Conservation (phyloP, 176 grass and related monocot genomes). For the Musa itinerans region DNA sequence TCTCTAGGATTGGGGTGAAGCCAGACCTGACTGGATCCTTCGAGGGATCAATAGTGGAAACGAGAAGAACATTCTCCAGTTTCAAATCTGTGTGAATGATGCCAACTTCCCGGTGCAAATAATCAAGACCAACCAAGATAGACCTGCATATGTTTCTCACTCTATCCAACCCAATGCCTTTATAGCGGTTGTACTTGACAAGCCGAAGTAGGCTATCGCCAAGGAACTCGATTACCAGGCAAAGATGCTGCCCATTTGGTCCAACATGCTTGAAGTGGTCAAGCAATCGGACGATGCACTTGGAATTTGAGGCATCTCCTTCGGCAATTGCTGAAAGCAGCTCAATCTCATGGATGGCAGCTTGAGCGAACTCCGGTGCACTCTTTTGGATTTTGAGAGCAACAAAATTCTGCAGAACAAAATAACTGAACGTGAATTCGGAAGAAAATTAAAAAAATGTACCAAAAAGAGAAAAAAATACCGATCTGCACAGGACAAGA, state of each 20-base stretch:
- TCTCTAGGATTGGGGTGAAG: conserved; percentile 71
- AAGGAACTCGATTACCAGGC: conserved; percentile 84
- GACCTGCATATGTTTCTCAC: conserved; percentile 73
- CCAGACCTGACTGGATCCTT: conserved; percentile 73
- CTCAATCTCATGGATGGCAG: conserved; percentile 86
- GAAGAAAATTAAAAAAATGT: not conserved
- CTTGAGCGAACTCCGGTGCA: conserved; percentile 68
- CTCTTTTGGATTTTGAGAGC: conserved; percentile 97
- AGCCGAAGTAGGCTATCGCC: conserved; percentile 89
- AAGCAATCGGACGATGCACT: conserved; percentile 64
- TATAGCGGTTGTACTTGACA: conserved; percentile 82
- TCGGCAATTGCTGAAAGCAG: conserved; percentile 67
- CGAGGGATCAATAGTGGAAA: conserved; percentile 75
- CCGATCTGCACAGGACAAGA: not conserved
- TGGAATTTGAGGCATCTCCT: conserved; percentile 55
- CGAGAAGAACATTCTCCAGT: conserved; percentile 76
- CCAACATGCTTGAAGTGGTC: conserved; percentile 85
- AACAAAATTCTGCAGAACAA: conserved; percentile 61
- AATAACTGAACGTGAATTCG: not conserved
- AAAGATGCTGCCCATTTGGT: conserved; percentile 86
- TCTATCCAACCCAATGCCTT: conserved; percentile 57
- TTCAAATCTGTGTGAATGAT: conserved; percentile 93
- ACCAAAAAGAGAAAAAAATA: not conserved
- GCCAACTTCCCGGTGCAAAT: conserved; percentile 76
- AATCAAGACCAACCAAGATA: conserved; percentile 84